phyloP scores from a whole-genome alignment of 108 stramenopile species.

The Nitzschia putrida region DNA sequence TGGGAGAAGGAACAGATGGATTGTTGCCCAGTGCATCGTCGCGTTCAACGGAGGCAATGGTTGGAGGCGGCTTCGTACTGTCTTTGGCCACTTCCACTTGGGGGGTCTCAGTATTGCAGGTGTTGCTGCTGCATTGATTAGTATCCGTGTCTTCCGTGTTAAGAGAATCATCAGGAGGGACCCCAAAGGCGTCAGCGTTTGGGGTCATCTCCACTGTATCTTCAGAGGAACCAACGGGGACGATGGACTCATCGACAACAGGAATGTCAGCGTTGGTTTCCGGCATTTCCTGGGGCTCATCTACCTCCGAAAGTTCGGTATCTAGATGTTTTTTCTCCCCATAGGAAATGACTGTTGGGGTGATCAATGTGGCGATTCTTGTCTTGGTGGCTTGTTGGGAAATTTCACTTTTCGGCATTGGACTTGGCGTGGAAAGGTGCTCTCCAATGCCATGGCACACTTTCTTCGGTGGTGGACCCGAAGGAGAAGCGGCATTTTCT shows the following conservation, averaged over 20 bases:
- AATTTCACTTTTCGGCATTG: slow-evolving; percentile 6
- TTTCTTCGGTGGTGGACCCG: not conserved
- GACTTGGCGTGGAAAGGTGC: not conserved
- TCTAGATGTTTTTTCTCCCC: too few species aligned
- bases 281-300: too few species aligned
- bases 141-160: slow-evolving; percentile 37
- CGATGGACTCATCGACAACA: too few species aligned
- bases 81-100: not conserved
- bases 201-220: too few species aligned
- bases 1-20: too few species aligned
- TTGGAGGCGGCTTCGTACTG: not conserved
- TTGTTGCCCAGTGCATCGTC: not conserved
- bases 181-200: not conserved
- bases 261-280: too few species aligned
- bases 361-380: too few species aligned
- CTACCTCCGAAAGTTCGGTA: too few species aligned
- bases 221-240: too few species aligned
- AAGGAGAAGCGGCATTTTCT: not conserved
- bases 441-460: not conserved
- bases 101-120: not conserved
- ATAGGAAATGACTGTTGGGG: too few species aligned
- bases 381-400: too few species aligned
- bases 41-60: slow-evolving; percentile 22
- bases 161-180: slow-evolving; percentile 26
- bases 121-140: not conserved